Percentiles rank a stretch among this genome's conserved stretches.
These are phyloP conservation scores for Hanseniaspora nectarophila DNA, from an alignment of 805 yeast species.

Conservation along the genomic window DNA sequence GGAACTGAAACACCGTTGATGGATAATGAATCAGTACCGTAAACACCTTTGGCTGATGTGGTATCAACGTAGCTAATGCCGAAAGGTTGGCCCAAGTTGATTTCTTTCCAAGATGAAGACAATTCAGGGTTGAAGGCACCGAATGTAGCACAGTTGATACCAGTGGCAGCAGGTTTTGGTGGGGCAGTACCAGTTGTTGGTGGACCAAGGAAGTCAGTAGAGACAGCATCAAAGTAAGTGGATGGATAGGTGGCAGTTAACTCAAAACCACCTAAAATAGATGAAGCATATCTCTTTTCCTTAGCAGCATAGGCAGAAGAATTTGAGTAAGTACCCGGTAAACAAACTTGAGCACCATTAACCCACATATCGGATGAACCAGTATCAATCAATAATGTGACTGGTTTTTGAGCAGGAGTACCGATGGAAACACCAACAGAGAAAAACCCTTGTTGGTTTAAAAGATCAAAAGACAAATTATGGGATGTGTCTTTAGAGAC, in stretches of 20 bases:
- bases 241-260: conserved; percentile 15
- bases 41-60: conserved; percentile 38
- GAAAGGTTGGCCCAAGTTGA: conserved; percentile 28
- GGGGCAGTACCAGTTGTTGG: too few species aligned
- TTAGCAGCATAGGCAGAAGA: background rate
- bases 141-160: conserved; percentile 27
- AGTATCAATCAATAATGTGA: conserved; percentile 54
- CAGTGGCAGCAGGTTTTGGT: too few species aligned
- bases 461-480: conserved; percentile 23
- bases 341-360: conserved; percentile 36
- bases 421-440: conserved; percentile 41
- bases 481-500: conserved; percentile 6
- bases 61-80: conserved; percentile 42
- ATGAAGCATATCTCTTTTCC: conserved; percentile 12
- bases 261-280: conserved; percentile 11
- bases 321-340: conserved; percentile 16
- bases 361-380: conserved; percentile 71
- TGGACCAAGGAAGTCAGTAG: conserved; percentile 4
- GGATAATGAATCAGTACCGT: conserved; percentile 34
- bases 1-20: conserved; percentile 26
- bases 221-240: conserved; percentile 8
- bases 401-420: conserved; percentile 39
- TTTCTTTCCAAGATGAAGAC: conserved; percentile 29
- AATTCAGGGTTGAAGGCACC: conserved; percentile 31
- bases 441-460: conserved; percentile 35